Conservation (phyloP, 2,329 filamentous ascomycete species). For the Fusarium bulbicola region DNA sequence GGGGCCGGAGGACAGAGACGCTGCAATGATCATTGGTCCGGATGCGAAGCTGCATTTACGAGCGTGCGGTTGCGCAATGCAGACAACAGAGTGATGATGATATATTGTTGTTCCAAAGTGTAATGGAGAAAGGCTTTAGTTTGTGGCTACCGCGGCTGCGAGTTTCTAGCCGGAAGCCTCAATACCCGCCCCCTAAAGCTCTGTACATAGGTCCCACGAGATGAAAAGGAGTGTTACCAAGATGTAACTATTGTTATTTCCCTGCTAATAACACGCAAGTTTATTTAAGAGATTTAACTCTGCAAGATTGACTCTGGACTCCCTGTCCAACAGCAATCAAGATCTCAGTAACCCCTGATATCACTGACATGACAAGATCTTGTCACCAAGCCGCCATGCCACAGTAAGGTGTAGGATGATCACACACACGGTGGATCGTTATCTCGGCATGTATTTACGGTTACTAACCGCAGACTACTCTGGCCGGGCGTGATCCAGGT, state of each 20-base stretch:
- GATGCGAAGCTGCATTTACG: not conserved
- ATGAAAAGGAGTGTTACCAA: too few species aligned
- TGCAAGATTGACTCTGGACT: not conserved
- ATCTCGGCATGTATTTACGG: not conserved
- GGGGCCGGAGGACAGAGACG: not conserved
- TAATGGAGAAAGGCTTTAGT: not conserved
- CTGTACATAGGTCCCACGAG: not conserved
- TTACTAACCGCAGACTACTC: not conserved
- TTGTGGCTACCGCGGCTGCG: not conserved
- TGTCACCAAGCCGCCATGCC: not conserved
- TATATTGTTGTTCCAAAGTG: not conserved
- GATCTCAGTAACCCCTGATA: slow-evolving; percentile 2
- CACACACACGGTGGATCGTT: not conserved
- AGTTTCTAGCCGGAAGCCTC: not conserved
- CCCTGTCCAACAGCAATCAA: not conserved
- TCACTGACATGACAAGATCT: slow-evolving; percentile 4
- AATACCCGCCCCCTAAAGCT: not conserved
- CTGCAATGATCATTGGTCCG: slow-evolving; percentile 3
- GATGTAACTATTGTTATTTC: not conserved
- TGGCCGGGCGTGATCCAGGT: slow-evolving; percentile 11
- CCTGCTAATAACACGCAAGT: too few species aligned
- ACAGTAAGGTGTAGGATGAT: not conserved
- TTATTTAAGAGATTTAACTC: not conserved
- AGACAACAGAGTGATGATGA: not conserved
- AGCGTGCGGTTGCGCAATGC: not conserved